Evolutionary conservation across 2,329 filamentous ascomycete genomes (phyloP).

Genomic region (Calonectria montana): DNA sequence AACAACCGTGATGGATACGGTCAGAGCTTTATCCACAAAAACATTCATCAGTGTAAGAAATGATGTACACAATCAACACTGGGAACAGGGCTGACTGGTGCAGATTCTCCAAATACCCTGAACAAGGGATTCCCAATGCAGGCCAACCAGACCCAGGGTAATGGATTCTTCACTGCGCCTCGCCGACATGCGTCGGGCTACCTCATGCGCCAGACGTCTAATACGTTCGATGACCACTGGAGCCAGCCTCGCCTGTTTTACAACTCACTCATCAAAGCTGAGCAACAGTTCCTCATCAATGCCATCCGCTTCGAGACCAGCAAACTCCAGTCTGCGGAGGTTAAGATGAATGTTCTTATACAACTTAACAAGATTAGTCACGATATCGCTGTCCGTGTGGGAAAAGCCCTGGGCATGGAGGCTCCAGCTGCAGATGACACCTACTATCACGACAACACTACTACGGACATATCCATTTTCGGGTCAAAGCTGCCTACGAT

Average conservation of each 20-base stretch:
- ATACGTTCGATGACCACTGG: slow-evolving; percentile 78
- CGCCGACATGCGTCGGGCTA: slow-evolving; percentile 62
- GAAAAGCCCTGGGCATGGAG: slow-evolving; percentile 67
- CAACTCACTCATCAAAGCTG: slow-evolving; percentile 74
- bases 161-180: slow-evolving; percentile 78
- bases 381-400: slow-evolving; percentile 74
- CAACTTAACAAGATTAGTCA: slow-evolving; percentile 78
- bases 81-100: slow-evolving; percentile 15
- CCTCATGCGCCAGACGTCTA: slow-evolving; percentile 68
- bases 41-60: slow-evolving; percentile 66
- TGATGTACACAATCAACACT: no score
- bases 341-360: slow-evolving; percentile 73
- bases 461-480: slow-evolving; percentile 69
- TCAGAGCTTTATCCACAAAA: slow-evolving; percentile 76
- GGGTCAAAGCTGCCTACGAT: slow-evolving; percentile 68
- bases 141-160: slow-evolving; percentile 71
- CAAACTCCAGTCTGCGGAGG: slow-evolving; percentile 64
- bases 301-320: slow-evolving; percentile 78
- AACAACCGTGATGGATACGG: slow-evolving; percentile 80
- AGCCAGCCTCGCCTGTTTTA: slow-evolving; percentile 79
- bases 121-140: slow-evolving; percentile 73
- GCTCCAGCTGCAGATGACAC: slow-evolving; percentile 69
- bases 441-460: slow-evolving; percentile 78
- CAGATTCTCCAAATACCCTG: slow-evolving; percentile 73
- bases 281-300: slow-evolving; percentile 79